Percentiles rank a stretch among this genome's conserved stretches.
Conservation (phyloP, 225 moss, liverwort and hornwort genomes). For the Pseudoscleropodium purum region DNA sequence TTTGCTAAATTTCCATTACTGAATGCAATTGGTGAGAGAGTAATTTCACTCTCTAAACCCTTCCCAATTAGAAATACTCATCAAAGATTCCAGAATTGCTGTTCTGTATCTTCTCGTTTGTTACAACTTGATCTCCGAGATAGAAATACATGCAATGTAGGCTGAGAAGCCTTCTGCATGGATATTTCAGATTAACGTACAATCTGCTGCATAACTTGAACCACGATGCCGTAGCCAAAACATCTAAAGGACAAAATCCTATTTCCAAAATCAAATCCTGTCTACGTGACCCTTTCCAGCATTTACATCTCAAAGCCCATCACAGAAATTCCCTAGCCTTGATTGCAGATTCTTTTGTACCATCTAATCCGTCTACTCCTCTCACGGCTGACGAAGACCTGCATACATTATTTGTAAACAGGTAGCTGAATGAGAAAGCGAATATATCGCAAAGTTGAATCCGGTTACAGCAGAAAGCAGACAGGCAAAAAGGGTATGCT, state of each 20-base stretch:
- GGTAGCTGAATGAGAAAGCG: background rate
- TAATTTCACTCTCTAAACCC: background rate
- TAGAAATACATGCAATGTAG: background rate
- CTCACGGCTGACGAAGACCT: slow-evolving; percentile 23
- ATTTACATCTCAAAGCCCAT: slow-evolving; percentile 3
- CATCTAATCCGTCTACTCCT: background rate
- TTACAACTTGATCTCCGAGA: background rate
- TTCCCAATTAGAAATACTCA: background rate
- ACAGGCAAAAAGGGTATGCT: background rate
- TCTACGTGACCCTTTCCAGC: slow-evolving; percentile 4
- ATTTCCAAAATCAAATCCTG: slow-evolving; percentile 2
- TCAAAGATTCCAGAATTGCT: background rate
- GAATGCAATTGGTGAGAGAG: background rate
- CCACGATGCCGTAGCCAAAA: background rate
- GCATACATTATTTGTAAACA: background rate
- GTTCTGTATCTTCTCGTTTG: background rate
- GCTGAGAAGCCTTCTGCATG: background rate
- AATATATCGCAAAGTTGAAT: background rate
- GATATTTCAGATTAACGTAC: background rate
- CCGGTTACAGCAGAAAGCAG: background rate
- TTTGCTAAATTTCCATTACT: background rate
- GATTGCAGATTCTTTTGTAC: slow-evolving; percentile 1
- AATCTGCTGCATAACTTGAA: background rate
- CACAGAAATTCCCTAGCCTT: background rate
- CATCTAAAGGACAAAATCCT: background rate